phyloP scores from a whole-genome alignment of 345 rosid genomes.

The Arabidopsis thaliana region DNA sequence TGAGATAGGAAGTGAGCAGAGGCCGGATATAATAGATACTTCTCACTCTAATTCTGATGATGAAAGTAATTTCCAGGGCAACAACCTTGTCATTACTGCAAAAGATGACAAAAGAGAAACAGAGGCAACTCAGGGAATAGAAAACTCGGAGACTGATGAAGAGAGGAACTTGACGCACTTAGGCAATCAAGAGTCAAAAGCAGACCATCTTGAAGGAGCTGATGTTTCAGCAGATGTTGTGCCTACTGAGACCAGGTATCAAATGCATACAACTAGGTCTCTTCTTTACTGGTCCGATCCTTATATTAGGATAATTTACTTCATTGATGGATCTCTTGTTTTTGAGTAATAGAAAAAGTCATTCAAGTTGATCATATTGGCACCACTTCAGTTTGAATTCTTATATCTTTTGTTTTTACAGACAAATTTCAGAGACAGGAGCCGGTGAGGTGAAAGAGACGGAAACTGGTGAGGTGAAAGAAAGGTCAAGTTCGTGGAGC shows the following conservation, averaged over 20 bases:
- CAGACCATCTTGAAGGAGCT: slow-evolving; percentile 22
- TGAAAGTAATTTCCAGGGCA: slow-evolving; percentile 3
- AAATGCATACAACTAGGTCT: slow-evolving; percentile 11
- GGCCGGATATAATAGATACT: slow-evolving; percentile 2
- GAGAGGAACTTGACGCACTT: background rate
- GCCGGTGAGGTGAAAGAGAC: slow-evolving; percentile 3
- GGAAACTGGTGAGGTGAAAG: background rate
- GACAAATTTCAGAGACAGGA: slow-evolving; percentile 20
- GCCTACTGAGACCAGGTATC: slow-evolving; percentile 40
- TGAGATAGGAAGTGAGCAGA: slow-evolving; percentile 2
- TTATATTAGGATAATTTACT: background rate
- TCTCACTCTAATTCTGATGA: background rate
- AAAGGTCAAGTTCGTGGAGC: slow-evolving; percentile 41
- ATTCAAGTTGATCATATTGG: slow-evolving; percentile 13
- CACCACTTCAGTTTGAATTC: slow-evolving; percentile 1
- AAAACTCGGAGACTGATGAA: slow-evolving; percentile 14
- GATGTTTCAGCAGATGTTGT: slow-evolving; percentile 20
- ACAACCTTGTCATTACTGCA: slow-evolving; percentile 13
- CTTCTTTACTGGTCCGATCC: slow-evolving; percentile 9
- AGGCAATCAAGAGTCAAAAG: slow-evolving; percentile 30
- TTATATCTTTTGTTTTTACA: slow-evolving; percentile 27
- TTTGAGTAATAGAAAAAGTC: background rate
- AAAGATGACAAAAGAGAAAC: background rate
- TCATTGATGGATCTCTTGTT: slow-evolving; percentile 19
- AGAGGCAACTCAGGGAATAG: background rate